These are phyloP conservation scores for Boletus patriciae DNA, from an alignment of 768 basidiomycete species.

Conservation along the genomic window DNA sequence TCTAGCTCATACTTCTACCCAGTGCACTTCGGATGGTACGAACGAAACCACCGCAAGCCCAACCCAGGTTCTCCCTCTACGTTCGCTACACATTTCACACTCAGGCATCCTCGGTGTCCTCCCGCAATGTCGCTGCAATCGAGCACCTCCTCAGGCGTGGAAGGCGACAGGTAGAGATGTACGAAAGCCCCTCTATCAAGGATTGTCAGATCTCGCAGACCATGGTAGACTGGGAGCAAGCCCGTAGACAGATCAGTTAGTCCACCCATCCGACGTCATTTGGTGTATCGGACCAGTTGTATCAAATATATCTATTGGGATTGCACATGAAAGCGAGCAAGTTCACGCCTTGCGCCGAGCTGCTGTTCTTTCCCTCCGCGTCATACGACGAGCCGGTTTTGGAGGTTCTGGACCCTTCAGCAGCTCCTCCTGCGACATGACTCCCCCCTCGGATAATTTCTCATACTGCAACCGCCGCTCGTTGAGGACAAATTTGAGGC, in stretches of 20 bases:
- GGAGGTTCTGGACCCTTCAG: constrained; percentile 15
- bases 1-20: constrained; percentile 9
- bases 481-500: constrained; percentile 89
- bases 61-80: constrained; percentile 64
- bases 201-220: constrained; percentile 74
- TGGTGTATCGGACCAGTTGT: not conserved
- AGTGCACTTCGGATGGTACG: constrained; percentile 78
- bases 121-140: constrained; percentile 65
- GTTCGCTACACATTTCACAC: constrained; percentile 69
- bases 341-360: constrained; percentile 18
- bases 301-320: constrained; percentile 16
- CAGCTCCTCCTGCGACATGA: constrained; percentile 19
- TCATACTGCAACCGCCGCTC: constrained; percentile 86
- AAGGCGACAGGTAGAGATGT: constrained; percentile 63
- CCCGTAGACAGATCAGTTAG: constrained; percentile 20
- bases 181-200: constrained; percentile 62
- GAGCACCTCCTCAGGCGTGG: constrained; percentile 79
- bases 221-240: constrained; percentile 65
- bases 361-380: constrained; percentile 20
- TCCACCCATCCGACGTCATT: not conserved
- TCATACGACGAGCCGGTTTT: constrained; percentile 16
- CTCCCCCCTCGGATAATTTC: constrained; percentile 24
- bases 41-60: constrained; percentile 60
- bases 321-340: not conserved
- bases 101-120: constrained; percentile 59